These are phyloP conservation scores for Austroboletus niveus DNA, from an alignment of 1,284 basidiomycete species.

Conservation along the genomic window DNA sequence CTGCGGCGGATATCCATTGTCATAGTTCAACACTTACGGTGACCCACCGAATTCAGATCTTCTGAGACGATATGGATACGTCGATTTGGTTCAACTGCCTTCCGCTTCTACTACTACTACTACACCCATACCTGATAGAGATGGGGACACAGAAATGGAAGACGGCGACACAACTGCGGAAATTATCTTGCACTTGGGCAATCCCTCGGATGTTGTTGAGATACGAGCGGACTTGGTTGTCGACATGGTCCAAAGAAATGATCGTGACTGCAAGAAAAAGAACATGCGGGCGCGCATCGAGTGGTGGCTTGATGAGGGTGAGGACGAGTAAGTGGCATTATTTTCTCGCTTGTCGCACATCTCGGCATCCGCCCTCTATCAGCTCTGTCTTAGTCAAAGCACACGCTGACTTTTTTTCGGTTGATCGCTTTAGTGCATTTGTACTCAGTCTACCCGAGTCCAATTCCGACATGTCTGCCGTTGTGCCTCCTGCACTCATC, in stretches of 20 bases:
- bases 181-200: conserved; percentile 40
- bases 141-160: conserved; percentile 17
- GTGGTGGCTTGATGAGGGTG: conserved; percentile 88
- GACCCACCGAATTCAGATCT: conserved; percentile 95
- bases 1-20: background rate
- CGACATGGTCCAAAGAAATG: conserved; percentile 37
- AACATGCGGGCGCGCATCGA: conserved; percentile 63
- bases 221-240: conserved; percentile 80
- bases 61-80: conserved; percentile 90
- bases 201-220: conserved; percentile 88
- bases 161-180: background rate
- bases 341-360: conserved; percentile 10
- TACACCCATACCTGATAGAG: conserved; percentile 36
- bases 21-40: conserved; percentile 93
- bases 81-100: conserved; percentile 70
- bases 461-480: conserved; percentile 38
- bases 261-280: conserved; percentile 12
- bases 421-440: conserved; percentile 14
- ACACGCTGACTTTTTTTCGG: conserved; percentile 5
- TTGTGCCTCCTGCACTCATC: conserved; percentile 59
- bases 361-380: background rate
- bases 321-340: conserved; percentile 75
- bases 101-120: background rate
- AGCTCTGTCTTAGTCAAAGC: background rate
- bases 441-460: conserved; percentile 12